Percentiles rank a stretch among this genome's conserved stretches.
Conservation (phyloP, 228 moss, liverwort and hornwort species). For the Sphagnum magellanicum region DNA sequence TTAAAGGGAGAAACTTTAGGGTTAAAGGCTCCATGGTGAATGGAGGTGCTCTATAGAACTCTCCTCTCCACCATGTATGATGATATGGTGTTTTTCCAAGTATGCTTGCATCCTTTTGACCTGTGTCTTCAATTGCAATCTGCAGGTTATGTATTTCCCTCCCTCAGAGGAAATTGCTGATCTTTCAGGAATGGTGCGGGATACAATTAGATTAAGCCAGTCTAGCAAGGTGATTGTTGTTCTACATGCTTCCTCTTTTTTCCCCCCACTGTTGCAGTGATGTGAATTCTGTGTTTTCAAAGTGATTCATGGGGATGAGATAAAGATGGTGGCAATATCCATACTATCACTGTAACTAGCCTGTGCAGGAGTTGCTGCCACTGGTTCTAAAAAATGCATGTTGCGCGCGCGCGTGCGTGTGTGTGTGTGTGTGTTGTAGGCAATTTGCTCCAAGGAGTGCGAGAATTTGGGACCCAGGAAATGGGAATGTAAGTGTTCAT, state of each 20-base stretch:
- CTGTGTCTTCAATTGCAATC: too few relatives aligned
- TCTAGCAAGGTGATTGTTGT: constrained; percentile 27
- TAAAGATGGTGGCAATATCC: neutral
- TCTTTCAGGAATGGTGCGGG: constrained; percentile 49
- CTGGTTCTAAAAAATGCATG: neutral
- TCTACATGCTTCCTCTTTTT: neutral
- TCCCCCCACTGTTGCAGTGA: neutral
- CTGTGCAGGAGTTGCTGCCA: neutral
- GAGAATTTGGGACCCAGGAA: constrained; percentile 33
- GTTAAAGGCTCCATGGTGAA: too few relatives aligned
- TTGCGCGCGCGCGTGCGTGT: neutral
- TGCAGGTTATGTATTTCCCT: constrained; percentile 56
- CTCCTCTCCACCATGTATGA: neutral
- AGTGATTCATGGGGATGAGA: neutral
- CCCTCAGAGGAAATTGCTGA: constrained; percentile 39
- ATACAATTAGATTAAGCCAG: constrained; percentile 43
- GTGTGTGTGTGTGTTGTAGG: constrained; percentile 11
- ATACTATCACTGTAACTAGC: neutral
- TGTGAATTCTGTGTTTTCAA: neutral
- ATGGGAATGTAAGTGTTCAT: constrained; percentile 35
- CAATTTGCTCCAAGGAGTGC: constrained; percentile 44
- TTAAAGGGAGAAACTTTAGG: too few relatives aligned
- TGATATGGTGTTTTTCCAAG: neutral
- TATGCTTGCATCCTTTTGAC: neutral
- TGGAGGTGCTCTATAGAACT: neutral